Evolutionary conservation across 352 stramenopile genomes (phyloP), one percentile per base, ranked within the genome.

Genomic region (Phytophthora idaei): DNA sequence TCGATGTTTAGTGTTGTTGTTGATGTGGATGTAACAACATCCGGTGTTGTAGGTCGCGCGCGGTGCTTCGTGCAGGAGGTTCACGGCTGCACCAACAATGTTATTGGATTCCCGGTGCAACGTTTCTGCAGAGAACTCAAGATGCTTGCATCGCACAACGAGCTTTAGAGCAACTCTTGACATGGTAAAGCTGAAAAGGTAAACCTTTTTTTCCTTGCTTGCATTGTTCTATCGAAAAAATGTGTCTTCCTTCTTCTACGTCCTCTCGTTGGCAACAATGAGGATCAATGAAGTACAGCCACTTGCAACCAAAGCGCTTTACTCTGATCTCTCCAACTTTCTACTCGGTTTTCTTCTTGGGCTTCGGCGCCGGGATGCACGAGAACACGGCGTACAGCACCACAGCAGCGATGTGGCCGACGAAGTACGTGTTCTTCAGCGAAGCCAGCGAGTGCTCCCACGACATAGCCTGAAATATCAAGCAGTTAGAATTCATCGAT

Each of bases 61-160:
- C 87, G 89, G 12, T 93, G 85, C 61, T 95, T 97, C 54, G 83
- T 98, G 11, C 64, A 69, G 25, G 78, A 78, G 34, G 64, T 98
- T 29, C 68, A 86, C n/a, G 93, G 93, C 49, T 97, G 90, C 76
- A 93, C 84, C 68, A 97, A 97, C 78, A 98, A 97, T 64, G 91
- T 97, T 36, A 96, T 96, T 64, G 89, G 90, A 45, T 95, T 97
- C 52, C 90, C 89, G 0, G 81, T 97, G 51, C 79, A 95, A 65
- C 80, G 84, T 29, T 92, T 94, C 55, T 84, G 74, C 62, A 63
- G 68, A n/a, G 86, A 94, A 54, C 56, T 93, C 29, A 81, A 81
- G 15, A 27, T 32, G 7, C 67, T 92, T 0, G 79, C 64, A n/a
- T 60, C 64, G 5, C 55, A 54, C 10, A 64, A 76, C 39, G 68